Conservation (phyloP, 2,329 filamentous ascomycete genomes). For the Neonectria neomacrospora region DNA sequence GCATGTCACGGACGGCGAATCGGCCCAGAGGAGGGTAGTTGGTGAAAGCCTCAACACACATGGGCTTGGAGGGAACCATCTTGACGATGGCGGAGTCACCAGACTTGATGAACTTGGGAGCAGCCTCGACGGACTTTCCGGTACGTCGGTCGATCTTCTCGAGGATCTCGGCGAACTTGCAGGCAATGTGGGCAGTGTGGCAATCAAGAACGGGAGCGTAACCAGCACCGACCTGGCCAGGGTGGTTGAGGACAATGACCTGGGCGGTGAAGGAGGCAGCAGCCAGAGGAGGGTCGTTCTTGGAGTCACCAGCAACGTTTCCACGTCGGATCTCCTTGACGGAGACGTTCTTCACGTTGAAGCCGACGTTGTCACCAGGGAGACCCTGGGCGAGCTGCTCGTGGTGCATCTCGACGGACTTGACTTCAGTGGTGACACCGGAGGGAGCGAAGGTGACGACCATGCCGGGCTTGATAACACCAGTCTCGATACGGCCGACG, state of each 20-base stretch:
- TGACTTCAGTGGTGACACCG: constrained; percentile 99
- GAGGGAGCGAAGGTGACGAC: constrained; percentile 98
- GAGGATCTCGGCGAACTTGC: constrained; percentile 99
- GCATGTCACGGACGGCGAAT: constrained; percentile 99
- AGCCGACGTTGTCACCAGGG: constrained; percentile 99
- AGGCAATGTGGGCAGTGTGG: constrained; percentile 99
- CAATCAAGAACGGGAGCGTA: constrained; percentile 99
- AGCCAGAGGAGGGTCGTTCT: constrained; percentile 95
- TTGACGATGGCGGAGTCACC: constrained; percentile 99
- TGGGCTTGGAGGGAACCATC: constrained; percentile 99
- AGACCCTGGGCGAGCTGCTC: constrained; percentile 95
- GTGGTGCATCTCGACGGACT: constrained; percentile 99
- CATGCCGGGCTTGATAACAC: constrained; percentile 90
- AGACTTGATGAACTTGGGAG: constrained; percentile 99
- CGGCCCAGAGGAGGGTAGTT: constrained; percentile 99
- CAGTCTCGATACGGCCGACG: constrained; percentile 99
- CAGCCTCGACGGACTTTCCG: constrained; percentile 92
- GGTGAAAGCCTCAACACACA: constrained; percentile 99
- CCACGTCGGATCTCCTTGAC: constrained; percentile 99
- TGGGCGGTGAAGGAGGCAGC: constrained; percentile 97
- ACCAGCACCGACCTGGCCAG: constrained; percentile 98
- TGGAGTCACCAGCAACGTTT: constrained; percentile 99
- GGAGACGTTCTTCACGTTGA: constrained; percentile 99
- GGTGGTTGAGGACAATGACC: constrained; percentile 99
- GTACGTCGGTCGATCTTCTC: constrained; percentile 99